Evolutionary conservation across 2,329 filamentous ascomycete genomes (phyloP), one percentile per base, ranked within the genome.

Genomic region (Lecanicillium sp.): DNA sequence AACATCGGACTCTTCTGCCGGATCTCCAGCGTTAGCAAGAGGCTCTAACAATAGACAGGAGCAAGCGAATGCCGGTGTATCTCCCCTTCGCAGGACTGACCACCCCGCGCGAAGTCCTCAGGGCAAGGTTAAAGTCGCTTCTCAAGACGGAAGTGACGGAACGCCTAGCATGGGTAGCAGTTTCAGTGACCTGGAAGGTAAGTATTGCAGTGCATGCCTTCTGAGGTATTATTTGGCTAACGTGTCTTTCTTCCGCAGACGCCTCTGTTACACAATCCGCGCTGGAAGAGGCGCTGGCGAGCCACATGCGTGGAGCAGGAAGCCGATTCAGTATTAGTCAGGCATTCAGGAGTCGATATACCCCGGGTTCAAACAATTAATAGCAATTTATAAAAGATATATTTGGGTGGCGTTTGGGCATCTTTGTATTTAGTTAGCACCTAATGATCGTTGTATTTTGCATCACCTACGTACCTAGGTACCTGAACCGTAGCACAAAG

Each of bases 131-230:
- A 70, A 71, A 49, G 68, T 65, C 0, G 59, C 65, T 33, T 74
- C 72, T 2, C 68, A 71, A 11, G 79, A 83, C 45, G 77, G 76
- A 11, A 87, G 81, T 52, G 82, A 87, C 45, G 81, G 81, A 12
- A 82, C 80, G 12, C 83, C 81, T 2, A 87, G 83, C 50, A 87
- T 88, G 79, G 84, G 85, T 1, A 90, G 85, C 57, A 89, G 84
- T 50, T 92, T 87, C 52, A 90, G 84, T 59, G 87, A 92, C 62
- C 70, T 94, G 31, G 86, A 90, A 56, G 84, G 84, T 77, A 65
- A 43, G 57, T 49, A 42, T 8, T 11, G 15, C 18, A 15, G 6
- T 31, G n/a, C n/a, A n/a, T n/a, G n/a, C n/a, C n/a, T n/a, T n/a
- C n/a, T n/a, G n/a, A n/a, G n/a, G n/a, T n/a, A n/a, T n/a, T n/a